Evolutionary conservation across 164 flowering plant species (phyloP), one percentile per base, ranked within the genome.

Genomic region (Houttuynia cordata): DNA sequence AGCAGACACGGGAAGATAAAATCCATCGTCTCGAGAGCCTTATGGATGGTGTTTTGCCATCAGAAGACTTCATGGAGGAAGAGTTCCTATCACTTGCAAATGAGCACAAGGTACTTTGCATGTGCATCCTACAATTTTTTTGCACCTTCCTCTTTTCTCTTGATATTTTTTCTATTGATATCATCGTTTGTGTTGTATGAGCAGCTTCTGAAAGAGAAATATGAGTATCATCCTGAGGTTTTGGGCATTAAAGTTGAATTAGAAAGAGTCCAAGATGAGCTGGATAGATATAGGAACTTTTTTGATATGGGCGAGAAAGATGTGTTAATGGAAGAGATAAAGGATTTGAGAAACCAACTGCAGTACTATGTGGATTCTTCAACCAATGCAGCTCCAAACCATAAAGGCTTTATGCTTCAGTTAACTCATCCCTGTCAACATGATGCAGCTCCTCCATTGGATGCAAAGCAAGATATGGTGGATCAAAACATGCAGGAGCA

Each of bases 21-120:
- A 94, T 93, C 59, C 59, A 77, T 58, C 92, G 96, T 40, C 96
- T 93, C 65, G 96, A 93, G 71, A 77, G 85, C 79, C 89, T 93
- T 53, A 85, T 90, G 97, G 96, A 93, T 82, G 97, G 99, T 24
- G 79, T 90, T 64, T 77, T 93, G 56, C 79, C 97, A 15, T 67
- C 83, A 49, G 89, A 85, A 66, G 99, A 93, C 49, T 94, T 88
- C 70, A 76, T 86, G 81, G 86, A 81, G 64, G 89, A 94, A 69
- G 99, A 94, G 67, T 68, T 88, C 10, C 22, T 79, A 10, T 79
- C 95, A 14, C 82, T 93, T 17, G 70, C 64, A 51, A 77, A 85
- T 70, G 97, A 90, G 67, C 80, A 86, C 63, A 75, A 83, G 88
- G 99, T 93, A 73, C 54, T 55, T 39, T 55, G 20, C 15, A 49